A percentile compares a stretch with the other conserved stretches of the same genome.
These are phyloP conservation scores for Panicum virgatum DNA, from an alignment of 202 grass and related monocot genomes.

Conservation along the genomic window DNA sequence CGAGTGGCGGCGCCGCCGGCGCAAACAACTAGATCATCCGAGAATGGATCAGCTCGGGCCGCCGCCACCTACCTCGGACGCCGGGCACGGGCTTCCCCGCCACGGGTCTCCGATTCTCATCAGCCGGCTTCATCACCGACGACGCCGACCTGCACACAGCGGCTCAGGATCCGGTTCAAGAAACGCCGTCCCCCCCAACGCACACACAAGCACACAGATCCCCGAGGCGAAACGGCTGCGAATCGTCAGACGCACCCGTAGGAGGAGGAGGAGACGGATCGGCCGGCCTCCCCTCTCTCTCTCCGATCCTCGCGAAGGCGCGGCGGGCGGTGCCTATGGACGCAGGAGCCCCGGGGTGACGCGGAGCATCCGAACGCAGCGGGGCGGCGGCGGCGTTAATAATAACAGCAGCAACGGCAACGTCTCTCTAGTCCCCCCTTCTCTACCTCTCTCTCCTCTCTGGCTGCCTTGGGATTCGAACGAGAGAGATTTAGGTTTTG, in stretches of 20 bases:
- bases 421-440: conserved; percentile 22
- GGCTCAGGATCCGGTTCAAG: conserved; percentile 37
- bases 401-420: conserved; percentile 30
- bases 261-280: conserved; percentile 2
- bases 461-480: conserved; percentile 40
- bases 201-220: too few relatives aligned
- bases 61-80: conserved; percentile 52
- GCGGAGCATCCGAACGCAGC: not conserved
- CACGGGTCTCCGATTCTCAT: conserved; percentile 52
- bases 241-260: conserved; percentile 1
- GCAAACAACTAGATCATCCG: not conserved
- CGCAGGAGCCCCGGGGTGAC: not conserved
- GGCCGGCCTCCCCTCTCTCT: not conserved
- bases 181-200: not conserved
- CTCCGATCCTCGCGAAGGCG: conserved; percentile 21
- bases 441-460: conserved; percentile 37
- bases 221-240: not conserved
- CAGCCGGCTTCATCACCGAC: conserved; percentile 39
- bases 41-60: not conserved
- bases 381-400: conserved; percentile 33
- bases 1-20: not conserved
- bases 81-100: conserved; percentile 19
- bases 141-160: conserved; percentile 41
- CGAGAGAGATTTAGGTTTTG: conserved; percentile 23
- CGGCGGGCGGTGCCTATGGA: not conserved